phyloP scores from a whole-genome alignment of 352 stramenopile genomes.

The Phytopythium litorale region DNA sequence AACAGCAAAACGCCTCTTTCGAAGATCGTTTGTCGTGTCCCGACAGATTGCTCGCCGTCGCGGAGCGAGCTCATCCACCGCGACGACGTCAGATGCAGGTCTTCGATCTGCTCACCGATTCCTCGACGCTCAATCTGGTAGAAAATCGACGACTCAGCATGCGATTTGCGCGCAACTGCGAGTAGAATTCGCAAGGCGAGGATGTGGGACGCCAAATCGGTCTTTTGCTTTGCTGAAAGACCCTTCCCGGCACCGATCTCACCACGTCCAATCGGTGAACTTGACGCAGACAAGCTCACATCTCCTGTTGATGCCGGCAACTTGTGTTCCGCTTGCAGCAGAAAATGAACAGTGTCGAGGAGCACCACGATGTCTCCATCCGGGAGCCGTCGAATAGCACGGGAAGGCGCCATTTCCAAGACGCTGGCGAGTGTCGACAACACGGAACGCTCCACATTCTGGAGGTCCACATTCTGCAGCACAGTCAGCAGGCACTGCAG shows the following conservation, averaged over 20 bases:
- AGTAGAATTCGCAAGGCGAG: constrained; percentile 72
- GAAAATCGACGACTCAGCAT: constrained; percentile 52
- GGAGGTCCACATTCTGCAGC: constrained; percentile 53
- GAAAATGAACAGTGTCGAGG: constrained; percentile 62
- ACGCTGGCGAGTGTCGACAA: constrained; percentile 62
- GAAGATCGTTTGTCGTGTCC: constrained; percentile 47
- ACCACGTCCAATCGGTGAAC: neutral
- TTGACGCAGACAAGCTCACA: neutral
- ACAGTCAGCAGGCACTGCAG: constrained; percentile 43
- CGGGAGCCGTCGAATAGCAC: constrained; percentile 38
- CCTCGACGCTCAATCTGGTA: constrained; percentile 80
- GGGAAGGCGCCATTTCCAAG: constrained; percentile 70
- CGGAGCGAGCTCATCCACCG: constrained; percentile 23
- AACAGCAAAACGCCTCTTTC: constrained; percentile 44
- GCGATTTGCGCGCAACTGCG: constrained; percentile 62
- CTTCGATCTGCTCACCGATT: constrained; percentile 71
- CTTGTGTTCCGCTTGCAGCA: constrained; percentile 47
- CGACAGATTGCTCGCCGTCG: constrained; percentile 8
- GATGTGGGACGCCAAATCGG: constrained; percentile 58
- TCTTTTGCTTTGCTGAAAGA: constrained; percentile 19
- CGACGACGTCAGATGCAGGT: constrained; percentile 39
- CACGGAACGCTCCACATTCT: constrained; percentile 62
- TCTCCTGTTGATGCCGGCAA: neutral
- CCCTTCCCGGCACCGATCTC: neutral
- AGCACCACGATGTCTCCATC: constrained; percentile 59